A percentile compares a stretch with the other conserved stretches of the same genome.
Evolutionary conservation across 192 early-diverging fungal genomes (phyloP).

Genomic region (Backusella liffmaniae): DNA sequence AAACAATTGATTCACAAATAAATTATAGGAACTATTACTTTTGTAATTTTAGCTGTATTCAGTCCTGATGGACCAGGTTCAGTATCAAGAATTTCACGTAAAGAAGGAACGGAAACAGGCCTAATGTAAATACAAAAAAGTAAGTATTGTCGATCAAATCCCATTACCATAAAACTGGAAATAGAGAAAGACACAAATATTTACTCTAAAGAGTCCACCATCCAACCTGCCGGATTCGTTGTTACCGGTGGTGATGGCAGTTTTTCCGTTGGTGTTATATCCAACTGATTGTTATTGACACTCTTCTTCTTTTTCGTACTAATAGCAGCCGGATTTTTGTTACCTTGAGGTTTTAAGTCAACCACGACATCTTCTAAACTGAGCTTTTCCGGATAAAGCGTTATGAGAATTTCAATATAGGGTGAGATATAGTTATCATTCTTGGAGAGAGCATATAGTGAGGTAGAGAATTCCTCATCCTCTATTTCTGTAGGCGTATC

Average conservation of each 20-base stretch:
- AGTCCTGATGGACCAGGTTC: constrained; percentile 15
- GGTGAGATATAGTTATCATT: constrained; percentile 24
- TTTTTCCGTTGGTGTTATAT: neutral
- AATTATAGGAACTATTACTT: neutral
- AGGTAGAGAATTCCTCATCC: neutral
- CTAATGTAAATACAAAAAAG: neutral
- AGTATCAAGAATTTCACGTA: constrained; percentile 44
- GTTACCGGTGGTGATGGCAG: neutral
- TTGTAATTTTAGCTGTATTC: neutral
- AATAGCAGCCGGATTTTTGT: neutral
- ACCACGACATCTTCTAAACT: neutral
- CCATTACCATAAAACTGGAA: no score
- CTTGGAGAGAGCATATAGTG: neutral
- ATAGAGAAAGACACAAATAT: neutral
- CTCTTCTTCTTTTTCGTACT: neutral
- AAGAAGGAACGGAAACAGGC: constrained; percentile 20
- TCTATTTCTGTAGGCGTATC: constrained; percentile 5
- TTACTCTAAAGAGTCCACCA: neutral
- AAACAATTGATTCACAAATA: neutral
- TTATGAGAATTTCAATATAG: constrained; percentile 7
- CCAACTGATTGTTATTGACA: neutral
- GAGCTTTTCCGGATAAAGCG: neutral
- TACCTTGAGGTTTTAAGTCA: neutral
- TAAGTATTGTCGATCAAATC: no score
- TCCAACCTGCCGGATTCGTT: neutral